phyloP scores from a whole-genome alignment of 129 eudicot species.

The Chrysanthemum makinoi region DNA sequence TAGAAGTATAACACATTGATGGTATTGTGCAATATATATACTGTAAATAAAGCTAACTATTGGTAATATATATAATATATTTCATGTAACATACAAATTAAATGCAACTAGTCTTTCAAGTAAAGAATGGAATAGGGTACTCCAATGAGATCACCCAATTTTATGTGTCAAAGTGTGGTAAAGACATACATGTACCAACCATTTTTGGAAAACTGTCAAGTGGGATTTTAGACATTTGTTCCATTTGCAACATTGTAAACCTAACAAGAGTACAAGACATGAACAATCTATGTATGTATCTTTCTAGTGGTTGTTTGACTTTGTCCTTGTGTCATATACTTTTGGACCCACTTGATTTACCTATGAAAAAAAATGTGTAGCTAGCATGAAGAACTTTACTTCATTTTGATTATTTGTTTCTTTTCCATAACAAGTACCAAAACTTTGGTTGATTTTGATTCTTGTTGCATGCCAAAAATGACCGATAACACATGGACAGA shows the following conservation, averaged over 20 bases:
- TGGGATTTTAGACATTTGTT: conserved; percentile 33
- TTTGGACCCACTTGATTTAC: conserved; percentile 18
- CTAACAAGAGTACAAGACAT: conserved; percentile 8
- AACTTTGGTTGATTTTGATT: too few relatives aligned
- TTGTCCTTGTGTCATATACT: conserved; percentile 16
- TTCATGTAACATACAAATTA: conserved; percentile 11
- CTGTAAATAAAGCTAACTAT: too few relatives aligned
- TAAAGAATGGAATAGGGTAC: conserved; percentile 3
- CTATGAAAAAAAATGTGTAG: not conserved
- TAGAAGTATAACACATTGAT: too few relatives aligned
- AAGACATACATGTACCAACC: conserved; percentile 34
- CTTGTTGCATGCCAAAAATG: too few relatives aligned
- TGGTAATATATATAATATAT: not conserved
- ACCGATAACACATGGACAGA: too few relatives aligned
- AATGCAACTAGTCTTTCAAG: not conserved
- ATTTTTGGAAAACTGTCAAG: conserved; percentile 29
- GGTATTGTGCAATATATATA: too few relatives aligned
- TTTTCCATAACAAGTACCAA: too few relatives aligned
- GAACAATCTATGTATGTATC: not conserved
- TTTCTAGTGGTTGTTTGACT: conserved; percentile 21
- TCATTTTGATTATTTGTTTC: too few relatives aligned
- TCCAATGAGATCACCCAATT: conserved; percentile 9
- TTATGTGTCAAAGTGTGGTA: conserved; percentile 20
- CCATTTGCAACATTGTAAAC: conserved; percentile 31
- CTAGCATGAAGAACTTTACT: too few relatives aligned